Conservation (phyloP, 1,284 basidiomycete genomes). For the Cystobasidium sp. region DNA sequence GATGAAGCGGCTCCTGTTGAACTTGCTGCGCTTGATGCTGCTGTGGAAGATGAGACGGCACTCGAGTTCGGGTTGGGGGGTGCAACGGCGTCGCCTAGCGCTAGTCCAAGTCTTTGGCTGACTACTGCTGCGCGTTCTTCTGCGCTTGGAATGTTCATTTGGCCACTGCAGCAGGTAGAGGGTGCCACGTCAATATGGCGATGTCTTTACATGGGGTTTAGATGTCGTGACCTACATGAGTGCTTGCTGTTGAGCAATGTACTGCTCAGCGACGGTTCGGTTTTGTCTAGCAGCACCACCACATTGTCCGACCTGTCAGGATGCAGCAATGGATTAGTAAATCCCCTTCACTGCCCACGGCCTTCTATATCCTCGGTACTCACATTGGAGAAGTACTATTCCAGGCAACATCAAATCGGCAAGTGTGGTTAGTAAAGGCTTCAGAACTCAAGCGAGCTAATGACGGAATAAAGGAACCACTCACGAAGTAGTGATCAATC, state of each 20-base stretch:
- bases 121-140: conserved; percentile 13
- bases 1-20: neutral
- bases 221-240: neutral
- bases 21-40: neutral
- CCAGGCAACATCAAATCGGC: neutral
- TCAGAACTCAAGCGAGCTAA: no score
- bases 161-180: neutral
- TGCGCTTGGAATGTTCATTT: conserved; percentile 12
- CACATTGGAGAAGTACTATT: conserved; percentile 30
- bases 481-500: conserved; percentile 30
- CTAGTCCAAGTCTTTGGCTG: neutral
- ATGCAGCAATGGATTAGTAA: neutral
- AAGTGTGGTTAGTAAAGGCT: no score
- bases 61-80: conserved; percentile 8
- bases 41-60: neutral
- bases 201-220: neutral
- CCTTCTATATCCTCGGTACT: neutral
- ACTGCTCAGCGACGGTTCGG: conserved; percentile 1
- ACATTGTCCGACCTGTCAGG: conserved; percentile 38
- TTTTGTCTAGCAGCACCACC: conserved; percentile 30
- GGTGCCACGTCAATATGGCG: neutral
- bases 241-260: conserved; percentile 28
- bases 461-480: neutral
- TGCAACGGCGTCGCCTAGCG: neutral
- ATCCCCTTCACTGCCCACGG: neutral